Conservation (phyloP, 2,329 filamentous ascomycete species). For the Phyllosticta capitalensis region DNA sequence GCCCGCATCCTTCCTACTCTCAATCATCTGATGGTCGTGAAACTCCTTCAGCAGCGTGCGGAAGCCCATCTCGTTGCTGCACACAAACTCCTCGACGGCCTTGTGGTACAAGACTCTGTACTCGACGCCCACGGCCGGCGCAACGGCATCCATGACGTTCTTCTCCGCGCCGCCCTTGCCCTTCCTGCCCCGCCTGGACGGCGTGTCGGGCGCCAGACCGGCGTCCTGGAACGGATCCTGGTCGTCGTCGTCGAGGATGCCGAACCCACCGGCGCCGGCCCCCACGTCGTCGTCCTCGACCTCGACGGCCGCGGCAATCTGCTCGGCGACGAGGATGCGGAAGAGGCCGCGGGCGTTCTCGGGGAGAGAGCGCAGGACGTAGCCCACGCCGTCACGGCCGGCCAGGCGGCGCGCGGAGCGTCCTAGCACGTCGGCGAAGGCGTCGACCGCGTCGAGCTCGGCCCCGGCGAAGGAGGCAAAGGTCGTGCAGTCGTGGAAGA, state of each 20-base stretch:
- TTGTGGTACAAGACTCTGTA: conserved; percentile 91
- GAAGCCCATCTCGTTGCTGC: conserved; percentile 92
- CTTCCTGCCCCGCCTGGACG: conserved; percentile 20
- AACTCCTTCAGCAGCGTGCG: conserved; percentile 92
- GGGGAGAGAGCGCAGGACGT: conserved; percentile 80
- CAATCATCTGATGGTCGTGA: conserved; percentile 96
- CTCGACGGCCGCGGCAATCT: conserved; percentile 59
- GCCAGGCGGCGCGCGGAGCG: conserved; percentile 70
- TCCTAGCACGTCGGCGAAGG: conserved; percentile 79
- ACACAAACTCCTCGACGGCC: conserved; percentile 93
- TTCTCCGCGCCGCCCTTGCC: conserved; percentile 14
- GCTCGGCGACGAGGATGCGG: conserved; percentile 72
- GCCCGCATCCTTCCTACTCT: conserved; percentile 72
- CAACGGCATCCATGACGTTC: conserved; percentile 20
- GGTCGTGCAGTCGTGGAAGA: conserved; percentile 91
- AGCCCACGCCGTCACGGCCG: conserved; percentile 83
- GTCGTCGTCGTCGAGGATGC: conserved; percentile 21
- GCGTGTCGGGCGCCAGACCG: conserved; percentile 14
- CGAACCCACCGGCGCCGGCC: conserved; percentile 39
- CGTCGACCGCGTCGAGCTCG: conserved; percentile 79
- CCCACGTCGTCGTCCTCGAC: conserved; percentile 37
- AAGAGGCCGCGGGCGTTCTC: conserved; percentile 89
- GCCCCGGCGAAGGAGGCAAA: conserved; percentile 56
- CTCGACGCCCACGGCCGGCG: conserved; percentile 58
- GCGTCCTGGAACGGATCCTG: conserved; percentile 15